Conservation (phyloP, 495 filamentous ascomycete genomes). For the Xylaria cubensis region DNA sequence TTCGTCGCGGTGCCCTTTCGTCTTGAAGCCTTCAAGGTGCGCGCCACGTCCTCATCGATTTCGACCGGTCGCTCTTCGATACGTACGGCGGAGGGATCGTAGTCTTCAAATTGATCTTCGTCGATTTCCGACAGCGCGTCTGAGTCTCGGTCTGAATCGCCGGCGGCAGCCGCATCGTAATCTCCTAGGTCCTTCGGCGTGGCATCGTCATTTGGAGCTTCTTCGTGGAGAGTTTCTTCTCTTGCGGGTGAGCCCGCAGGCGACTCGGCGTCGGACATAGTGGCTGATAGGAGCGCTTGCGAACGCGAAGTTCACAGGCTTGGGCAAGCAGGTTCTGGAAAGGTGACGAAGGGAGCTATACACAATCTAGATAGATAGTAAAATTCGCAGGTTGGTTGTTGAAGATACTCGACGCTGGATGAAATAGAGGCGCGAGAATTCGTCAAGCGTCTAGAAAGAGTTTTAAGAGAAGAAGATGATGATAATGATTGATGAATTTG, state of each 20-base stretch:
- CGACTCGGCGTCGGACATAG: conserved; percentile 55
- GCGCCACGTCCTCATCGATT: conserved; percentile 86
- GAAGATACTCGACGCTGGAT: neutral
- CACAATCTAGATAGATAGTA: neutral
- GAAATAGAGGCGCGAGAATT: neutral
- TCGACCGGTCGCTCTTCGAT: conserved; percentile 81
- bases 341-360: neutral
- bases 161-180: conserved; percentile 47
- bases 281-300: neutral
- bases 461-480: neutral
- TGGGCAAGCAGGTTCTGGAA: neutral
- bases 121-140: conserved; percentile 91
- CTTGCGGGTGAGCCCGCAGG: conserved; percentile 38
- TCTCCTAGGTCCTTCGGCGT: conserved; percentile 44
- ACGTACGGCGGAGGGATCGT: conserved; percentile 78
- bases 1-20: conserved; percentile 74
- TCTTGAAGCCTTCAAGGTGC: conserved; percentile 74
- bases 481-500: neutral
- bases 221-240: conserved; percentile 42
- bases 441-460: neutral
- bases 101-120: conserved; percentile 90
- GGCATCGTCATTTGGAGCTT: conserved; percentile 41
- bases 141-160: conserved; percentile 77
- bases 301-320: neutral
- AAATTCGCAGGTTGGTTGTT: neutral